Evolutionary conservation across 768 basidiomycete genomes (phyloP).

Genomic region (Podaxis rugospora): DNA sequence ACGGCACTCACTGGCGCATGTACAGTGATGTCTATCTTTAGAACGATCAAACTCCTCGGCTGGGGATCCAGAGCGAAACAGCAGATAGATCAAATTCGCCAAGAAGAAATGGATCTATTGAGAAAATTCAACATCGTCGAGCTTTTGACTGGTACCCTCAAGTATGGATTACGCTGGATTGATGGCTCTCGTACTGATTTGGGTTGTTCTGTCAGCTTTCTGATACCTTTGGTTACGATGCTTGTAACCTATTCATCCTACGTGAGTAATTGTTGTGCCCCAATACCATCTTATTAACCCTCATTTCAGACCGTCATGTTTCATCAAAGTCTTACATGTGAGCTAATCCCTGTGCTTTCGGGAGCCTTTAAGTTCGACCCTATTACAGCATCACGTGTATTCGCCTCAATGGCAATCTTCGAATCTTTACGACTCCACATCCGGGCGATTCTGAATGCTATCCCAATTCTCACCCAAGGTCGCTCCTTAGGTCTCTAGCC

Average conservation of each 20-base stretch:
- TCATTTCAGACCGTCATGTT: constrained; percentile 28
- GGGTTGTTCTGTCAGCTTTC: constrained; percentile 31
- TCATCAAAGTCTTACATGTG: constrained; percentile 31
- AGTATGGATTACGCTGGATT: background rate
- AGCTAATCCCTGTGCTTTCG: background rate
- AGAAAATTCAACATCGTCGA: constrained; percentile 48
- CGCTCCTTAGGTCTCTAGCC: background rate
- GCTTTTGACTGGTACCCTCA: constrained; percentile 27
- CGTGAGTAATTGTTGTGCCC: constrained; percentile 11
- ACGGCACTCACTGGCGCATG: background rate
- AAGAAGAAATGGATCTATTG: constrained; percentile 35
- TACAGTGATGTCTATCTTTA: constrained; percentile 22
- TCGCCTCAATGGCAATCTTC: constrained; percentile 40
- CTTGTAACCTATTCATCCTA: constrained; percentile 58
- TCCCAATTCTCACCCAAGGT: constrained; percentile 20
- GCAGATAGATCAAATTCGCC: constrained; percentile 51
- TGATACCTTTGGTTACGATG: constrained; percentile 65
- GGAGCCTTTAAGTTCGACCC: background rate
- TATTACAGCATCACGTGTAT: background rate
- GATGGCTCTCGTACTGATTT: too few relatives aligned
- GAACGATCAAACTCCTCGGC: constrained; percentile 72
- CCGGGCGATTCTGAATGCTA: constrained; percentile 27
- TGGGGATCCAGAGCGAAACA: constrained; percentile 56
- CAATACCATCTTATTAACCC: background rate
- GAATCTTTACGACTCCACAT: constrained; percentile 54